Percentiles rank a stretch among this genome's conserved stretches.
These are phyloP conservation scores for Aspergillus bombycis DNA, from an alignment of 2,329 filamentous ascomycete species.

Conservation along the genomic window DNA sequence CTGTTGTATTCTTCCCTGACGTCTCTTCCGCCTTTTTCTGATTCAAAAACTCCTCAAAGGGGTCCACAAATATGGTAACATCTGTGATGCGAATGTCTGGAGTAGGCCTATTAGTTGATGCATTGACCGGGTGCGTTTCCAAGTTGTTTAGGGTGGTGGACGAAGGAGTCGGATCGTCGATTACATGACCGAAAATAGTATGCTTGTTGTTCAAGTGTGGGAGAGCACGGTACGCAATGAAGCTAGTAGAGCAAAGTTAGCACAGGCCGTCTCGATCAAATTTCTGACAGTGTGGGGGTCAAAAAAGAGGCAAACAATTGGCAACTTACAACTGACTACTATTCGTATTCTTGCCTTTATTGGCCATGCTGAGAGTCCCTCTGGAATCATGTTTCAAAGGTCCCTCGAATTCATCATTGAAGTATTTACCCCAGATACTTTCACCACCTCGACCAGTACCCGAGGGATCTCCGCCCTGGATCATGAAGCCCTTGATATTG, in stretches of 20 bases:
- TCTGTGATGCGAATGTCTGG: constrained; percentile 81
- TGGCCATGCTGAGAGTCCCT: constrained; percentile 90
- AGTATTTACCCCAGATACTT: constrained; percentile 92
- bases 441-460: constrained; percentile 88
- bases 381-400: constrained; percentile 80
- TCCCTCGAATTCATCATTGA: constrained; percentile 90
- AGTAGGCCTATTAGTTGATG: constrained; percentile 71
- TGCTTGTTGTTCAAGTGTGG: constrained; percentile 93
- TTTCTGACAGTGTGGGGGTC: background rate
- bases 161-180: constrained; percentile 63
- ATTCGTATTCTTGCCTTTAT: constrained; percentile 98
- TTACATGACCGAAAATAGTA: constrained; percentile 89
- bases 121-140: constrained; percentile 75
- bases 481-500: constrained; percentile 96
- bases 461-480: constrained; percentile 92
- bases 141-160: constrained; percentile 65
- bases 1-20: constrained; percentile 44
- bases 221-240: constrained; percentile 83
- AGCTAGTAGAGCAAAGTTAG: constrained; percentile 48
- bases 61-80: constrained; percentile 85
- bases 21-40: constrained; percentile 68
- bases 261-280: background rate
- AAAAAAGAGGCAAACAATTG: background rate
- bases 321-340: constrained; percentile 73
- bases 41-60: constrained; percentile 89